Evolutionary conservation across 2,329 filamentous ascomycete genomes (phyloP), one percentile per base, ranked within the genome.

Genomic region (Paracorniculantispora psalliotae): DNA sequence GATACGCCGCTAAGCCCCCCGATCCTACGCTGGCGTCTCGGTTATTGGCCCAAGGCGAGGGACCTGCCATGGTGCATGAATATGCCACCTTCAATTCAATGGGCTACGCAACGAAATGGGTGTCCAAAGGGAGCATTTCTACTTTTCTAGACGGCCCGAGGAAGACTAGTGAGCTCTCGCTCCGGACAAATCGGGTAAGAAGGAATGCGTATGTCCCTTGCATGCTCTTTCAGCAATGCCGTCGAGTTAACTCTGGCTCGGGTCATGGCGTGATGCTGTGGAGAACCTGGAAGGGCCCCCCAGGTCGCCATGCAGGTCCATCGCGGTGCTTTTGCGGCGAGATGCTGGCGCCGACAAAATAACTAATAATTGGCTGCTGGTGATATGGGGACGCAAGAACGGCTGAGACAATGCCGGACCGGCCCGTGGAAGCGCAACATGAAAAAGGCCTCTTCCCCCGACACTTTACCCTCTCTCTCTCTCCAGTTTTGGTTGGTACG

Each of bases 311-410:
- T 57, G 55, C 35, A 48, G 15, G 46, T 41, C 37, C 26, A n/a
- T 49, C 23, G 21, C 55, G 55, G 55, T 57, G 55, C 55, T 57
- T 57, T 33, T 35, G 13, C 46, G 55, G 55, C 55, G 43, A 43
- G 44, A 41, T 44, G n/a, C 37, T 26, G 25, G 12, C 54, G 23
- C 37, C 26, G 21, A 46, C 41, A 23, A 21, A 15, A 30, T 19
- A 6, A 28, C 33, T 15, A 23, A 9, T 33, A 39, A 48, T 49
- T 57, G 25, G 33, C n/a, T 10, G 25, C 30, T 48, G n/a, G 33
- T 17, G 17, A 30, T 30, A 19, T 39, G 19, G 28, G 15, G 13
- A 43, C 43, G 4, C 9, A 28, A 26, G 4, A 48, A 12, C 17
- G 21, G 3, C 9, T 23, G 13, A 37, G 28, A 3, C 37, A 23